These are phyloP conservation scores for Setaria viridis DNA, from an alignment of 202 grass and related monocot genomes.

Conservation along the genomic window DNA sequence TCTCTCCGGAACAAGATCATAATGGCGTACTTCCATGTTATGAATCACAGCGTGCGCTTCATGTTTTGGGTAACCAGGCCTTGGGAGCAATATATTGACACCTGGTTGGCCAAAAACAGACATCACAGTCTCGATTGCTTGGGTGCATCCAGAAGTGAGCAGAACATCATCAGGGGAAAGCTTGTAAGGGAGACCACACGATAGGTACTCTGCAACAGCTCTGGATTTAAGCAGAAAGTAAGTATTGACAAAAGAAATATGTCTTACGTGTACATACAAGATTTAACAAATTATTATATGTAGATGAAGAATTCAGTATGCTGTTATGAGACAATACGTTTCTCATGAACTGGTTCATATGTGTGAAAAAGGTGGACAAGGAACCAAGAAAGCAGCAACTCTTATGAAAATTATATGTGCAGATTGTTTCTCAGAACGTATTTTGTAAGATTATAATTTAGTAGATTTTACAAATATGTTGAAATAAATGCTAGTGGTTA, in stretches of 20 bases:
- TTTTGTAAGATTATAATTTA: not conserved
- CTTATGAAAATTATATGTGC: not conserved
- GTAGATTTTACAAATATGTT: too few relatives aligned
- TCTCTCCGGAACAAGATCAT: slow-evolving; percentile 52
- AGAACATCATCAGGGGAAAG: too few relatives aligned
- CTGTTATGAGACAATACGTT: slow-evolving; percentile 3
- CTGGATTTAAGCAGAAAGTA: slow-evolving; percentile 38
- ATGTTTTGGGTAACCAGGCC: slow-evolving; percentile 52
- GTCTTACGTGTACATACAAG: not conserved
- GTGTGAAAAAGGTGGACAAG: not conserved
- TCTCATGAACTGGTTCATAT: too few relatives aligned
- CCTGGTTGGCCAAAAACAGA: slow-evolving; percentile 52
- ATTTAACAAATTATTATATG: too few relatives aligned
- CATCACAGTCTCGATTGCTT: slow-evolving; percentile 66
- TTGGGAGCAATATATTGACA: slow-evolving; percentile 62
- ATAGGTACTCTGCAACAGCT: slow-evolving; percentile 60
- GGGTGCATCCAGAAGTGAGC: not conserved
- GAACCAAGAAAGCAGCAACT: not conserved
- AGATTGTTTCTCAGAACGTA: not conserved
- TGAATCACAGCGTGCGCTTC: slow-evolving; percentile 47
- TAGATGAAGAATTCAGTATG: not conserved
- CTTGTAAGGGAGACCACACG: slow-evolving; percentile 27
- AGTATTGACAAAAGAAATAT: slow-evolving; percentile 10
- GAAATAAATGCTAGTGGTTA: too few relatives aligned
- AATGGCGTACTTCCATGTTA: slow-evolving; percentile 53